Conservation (phyloP, 257 asterid genomes). For the Scutellaria minor region DNA sequence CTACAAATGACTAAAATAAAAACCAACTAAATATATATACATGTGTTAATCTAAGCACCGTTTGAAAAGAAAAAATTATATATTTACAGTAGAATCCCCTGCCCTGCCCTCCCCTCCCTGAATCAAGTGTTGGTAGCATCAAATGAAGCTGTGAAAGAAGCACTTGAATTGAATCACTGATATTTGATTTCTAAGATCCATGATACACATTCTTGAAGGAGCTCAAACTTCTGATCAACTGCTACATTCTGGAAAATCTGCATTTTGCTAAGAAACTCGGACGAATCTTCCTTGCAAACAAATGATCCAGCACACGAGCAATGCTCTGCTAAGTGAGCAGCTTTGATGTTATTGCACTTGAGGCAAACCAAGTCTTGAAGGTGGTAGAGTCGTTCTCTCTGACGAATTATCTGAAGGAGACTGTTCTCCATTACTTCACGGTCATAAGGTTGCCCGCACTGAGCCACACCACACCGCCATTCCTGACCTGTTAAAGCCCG, state of each 20-base stretch:
- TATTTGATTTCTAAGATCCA: constrained; percentile 71
- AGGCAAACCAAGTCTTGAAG: constrained; percentile 91
- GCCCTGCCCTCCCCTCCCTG: too few relatives aligned
- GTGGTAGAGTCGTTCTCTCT: constrained; percentile 87
- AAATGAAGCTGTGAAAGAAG: too few relatives aligned
- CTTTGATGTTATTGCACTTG: constrained; percentile 87
- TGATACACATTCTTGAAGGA: constrained; percentile 73
- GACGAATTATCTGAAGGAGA: constrained; percentile 81
- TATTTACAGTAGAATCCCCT: too few relatives aligned
- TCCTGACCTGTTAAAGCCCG: constrained; percentile 61
- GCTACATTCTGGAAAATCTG: constrained; percentile 66
- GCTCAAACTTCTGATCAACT: constrained; percentile 69
- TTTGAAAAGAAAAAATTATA: too few relatives aligned
- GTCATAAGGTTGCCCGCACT: constrained; percentile 89
- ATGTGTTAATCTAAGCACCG: too few relatives aligned
- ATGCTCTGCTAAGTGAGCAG: constrained; percentile 81
- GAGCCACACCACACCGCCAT: constrained; percentile 82
- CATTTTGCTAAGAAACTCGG: constrained; percentile 72
- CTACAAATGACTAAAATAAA: too few relatives aligned
- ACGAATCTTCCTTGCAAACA: constrained; percentile 68
- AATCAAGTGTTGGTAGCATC: too few relatives aligned
- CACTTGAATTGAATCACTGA: neutral
- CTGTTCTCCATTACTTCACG: constrained; percentile 82
- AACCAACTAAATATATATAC: too few relatives aligned
- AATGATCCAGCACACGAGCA: constrained; percentile 89